phyloP scores from a whole-genome alignment of 1,284 basidiomycete species.

The Butyriboletus appendiculatus region DNA sequence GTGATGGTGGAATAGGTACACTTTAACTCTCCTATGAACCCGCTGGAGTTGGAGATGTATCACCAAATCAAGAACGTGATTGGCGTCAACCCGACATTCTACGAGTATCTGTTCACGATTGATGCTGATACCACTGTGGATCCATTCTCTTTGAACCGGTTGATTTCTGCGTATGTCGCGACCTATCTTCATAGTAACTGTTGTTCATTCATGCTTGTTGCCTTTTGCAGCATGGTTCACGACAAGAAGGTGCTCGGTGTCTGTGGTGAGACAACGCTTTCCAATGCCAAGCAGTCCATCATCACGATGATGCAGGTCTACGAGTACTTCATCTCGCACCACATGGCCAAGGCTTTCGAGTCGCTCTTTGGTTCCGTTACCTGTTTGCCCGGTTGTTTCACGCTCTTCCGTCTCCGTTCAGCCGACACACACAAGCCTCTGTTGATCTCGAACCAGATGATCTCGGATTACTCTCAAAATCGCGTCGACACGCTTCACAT shows the following conservation, averaged over 20 bases:
- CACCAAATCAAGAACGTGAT: no score
- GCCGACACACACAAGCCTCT: conserved; percentile 92
- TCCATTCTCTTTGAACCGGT: no score
- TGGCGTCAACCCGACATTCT: no score
- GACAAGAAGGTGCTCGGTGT: no score
- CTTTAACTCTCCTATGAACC: conserved; percentile 76
- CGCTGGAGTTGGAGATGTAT: conserved; percentile 73
- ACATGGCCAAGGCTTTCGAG: conserved; percentile 98
- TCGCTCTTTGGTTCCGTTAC: conserved; percentile 96
- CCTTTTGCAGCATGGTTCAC: no score
- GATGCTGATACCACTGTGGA: no score
- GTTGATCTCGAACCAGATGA: conserved; percentile 86
- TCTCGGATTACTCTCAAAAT: conserved; percentile 94
- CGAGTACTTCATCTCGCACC: conserved; percentile 96
- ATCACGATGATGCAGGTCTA: conserved; percentile 99
- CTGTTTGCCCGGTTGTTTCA: conserved; percentile 98
- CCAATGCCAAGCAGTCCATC: conserved; percentile 91
- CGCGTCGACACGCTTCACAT: conserved; percentile 97
- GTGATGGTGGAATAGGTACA: no score
- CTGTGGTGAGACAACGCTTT: conserved; percentile 82
- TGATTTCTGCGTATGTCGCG: no score
- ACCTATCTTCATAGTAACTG: no score
- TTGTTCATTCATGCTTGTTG: conserved; percentile 36
- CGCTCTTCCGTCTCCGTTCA: conserved; percentile 89
- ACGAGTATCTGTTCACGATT: no score